Evolutionary conservation across 2,329 filamentous ascomycete genomes (phyloP).

Genomic region (Nemania sp.): DNA sequence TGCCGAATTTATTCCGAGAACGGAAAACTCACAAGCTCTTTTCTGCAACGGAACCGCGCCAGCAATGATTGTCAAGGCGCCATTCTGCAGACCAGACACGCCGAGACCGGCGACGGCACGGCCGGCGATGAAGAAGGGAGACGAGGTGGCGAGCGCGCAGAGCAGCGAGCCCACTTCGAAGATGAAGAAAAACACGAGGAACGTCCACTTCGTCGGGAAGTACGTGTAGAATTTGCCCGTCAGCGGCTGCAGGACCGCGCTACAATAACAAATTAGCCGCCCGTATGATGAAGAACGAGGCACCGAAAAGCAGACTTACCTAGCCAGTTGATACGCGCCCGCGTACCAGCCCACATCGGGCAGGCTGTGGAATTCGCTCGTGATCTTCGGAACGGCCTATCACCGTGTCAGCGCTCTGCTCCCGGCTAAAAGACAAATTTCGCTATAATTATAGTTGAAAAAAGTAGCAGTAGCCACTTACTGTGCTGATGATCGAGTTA

Average conservation of each 20-base stretch:
- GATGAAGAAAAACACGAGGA: constrained; percentile 47
- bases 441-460: neutral
- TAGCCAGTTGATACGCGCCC: constrained; percentile 52
- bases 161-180: constrained; percentile 61
- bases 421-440: neutral
- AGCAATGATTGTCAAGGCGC: constrained; percentile 54
- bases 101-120: constrained; percentile 58
- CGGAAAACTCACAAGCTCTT: constrained; percentile 40
- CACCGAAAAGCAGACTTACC: constrained; percentile 35
- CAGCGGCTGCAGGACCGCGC: constrained; percentile 53
- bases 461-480: constrained; percentile 27
- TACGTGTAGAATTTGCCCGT: constrained; percentile 55
- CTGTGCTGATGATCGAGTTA: constrained; percentile 57
- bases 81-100: constrained; percentile 55
- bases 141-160: constrained; percentile 54
- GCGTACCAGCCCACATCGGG: constrained; percentile 61
- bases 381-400: constrained; percentile 53
- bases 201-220: constrained; percentile 45
- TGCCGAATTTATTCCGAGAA: neutral
- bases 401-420: constrained; percentile 1
- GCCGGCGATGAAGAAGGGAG: constrained; percentile 57
- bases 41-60: constrained; percentile 45
- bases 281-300: neutral
- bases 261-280: neutral
- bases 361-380: constrained; percentile 53